Conservation (phyloP, 805 yeast species). For the Spathaspora sp. region DNA sequence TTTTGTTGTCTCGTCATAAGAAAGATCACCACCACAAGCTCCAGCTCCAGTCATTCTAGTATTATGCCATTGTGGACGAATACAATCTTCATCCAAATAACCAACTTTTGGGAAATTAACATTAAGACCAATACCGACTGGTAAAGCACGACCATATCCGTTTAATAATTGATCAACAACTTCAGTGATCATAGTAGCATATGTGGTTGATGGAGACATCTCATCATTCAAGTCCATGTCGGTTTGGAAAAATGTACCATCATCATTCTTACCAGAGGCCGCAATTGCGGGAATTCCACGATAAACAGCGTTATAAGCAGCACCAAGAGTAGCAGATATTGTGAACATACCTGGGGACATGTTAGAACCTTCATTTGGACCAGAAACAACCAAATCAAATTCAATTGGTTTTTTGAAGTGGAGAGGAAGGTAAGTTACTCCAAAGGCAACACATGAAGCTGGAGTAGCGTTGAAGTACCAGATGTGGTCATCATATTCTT, state of each 20-base stretch:
- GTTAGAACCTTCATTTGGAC: constrained; percentile 51
- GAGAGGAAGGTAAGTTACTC: constrained; percentile 45
- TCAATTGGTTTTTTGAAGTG: constrained; percentile 50
- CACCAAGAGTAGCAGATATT: constrained; percentile 51
- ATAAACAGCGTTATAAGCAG: constrained; percentile 44
- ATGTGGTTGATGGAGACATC: constrained; percentile 40
- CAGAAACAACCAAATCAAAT: constrained; percentile 48
- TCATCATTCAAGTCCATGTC: constrained; percentile 37
- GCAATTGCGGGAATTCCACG: constrained; percentile 50
- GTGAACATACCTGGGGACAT: constrained; percentile 39
- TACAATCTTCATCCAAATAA: constrained; percentile 36
- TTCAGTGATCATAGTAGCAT: constrained; percentile 38
- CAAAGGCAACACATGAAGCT: constrained; percentile 49
- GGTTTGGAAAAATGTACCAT: constrained; percentile 50
- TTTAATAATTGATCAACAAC: constrained; percentile 36
- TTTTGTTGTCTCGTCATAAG: constrained; percentile 39
- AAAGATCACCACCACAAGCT: constrained; percentile 25
- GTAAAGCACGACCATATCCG: constrained; percentile 39
- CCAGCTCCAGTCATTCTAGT: constrained; percentile 47
- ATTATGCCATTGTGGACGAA: constrained; percentile 38
- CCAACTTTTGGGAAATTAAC: constrained; percentile 49
- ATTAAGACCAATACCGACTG: constrained; percentile 43
- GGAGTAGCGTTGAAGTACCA: constrained; percentile 61
- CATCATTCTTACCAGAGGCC: constrained; percentile 47
- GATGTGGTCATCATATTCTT: constrained; percentile 31